A percentile compares a stretch with the other conserved stretches of the same genome.
phyloP scores from a whole-genome alignment of 768 basidiomycete species.

The Boletus sensibilis region DNA sequence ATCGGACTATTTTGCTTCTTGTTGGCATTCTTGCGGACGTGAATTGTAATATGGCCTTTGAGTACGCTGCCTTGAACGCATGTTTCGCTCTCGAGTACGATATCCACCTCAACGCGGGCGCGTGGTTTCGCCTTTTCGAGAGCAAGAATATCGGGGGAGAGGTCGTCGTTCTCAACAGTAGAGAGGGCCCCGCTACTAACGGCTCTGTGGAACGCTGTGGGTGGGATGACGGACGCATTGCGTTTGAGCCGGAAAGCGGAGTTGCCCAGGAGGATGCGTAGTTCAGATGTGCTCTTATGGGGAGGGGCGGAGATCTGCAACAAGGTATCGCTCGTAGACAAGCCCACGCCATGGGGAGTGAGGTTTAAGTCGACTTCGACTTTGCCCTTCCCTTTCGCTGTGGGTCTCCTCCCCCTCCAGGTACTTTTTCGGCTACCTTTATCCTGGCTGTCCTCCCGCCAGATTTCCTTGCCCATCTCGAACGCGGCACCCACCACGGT shows the following conservation, averaged over 20 bases:
- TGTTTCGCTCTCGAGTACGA: conserved; percentile 69
- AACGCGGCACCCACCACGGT: conserved; percentile 7
- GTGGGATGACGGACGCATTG: conserved; percentile 46
- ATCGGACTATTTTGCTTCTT: conserved; percentile 53
- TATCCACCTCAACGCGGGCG: conserved; percentile 79
- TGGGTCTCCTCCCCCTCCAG: conserved; percentile 15
- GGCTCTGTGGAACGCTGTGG: conserved; percentile 11
- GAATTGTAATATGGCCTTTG: conserved; percentile 66
- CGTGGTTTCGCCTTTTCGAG: conserved; percentile 73
- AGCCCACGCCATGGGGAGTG: conserved; percentile 24
- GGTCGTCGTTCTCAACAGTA: conserved; percentile 5
- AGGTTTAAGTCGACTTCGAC: conserved; percentile 3
- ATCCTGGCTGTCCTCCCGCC: conserved; percentile 16
- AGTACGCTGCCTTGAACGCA: conserved; percentile 79
- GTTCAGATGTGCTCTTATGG: conserved; percentile 51
- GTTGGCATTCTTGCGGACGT: conserved; percentile 53
- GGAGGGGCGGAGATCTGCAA: conserved; percentile 51
- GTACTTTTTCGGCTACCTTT: conserved; percentile 9
- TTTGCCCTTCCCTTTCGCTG: conserved; percentile 5
- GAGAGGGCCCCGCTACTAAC: conserved; percentile 4
- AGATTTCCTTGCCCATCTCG: conserved; percentile 22
- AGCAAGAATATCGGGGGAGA: conserved; percentile 34
- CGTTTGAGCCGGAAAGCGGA: conserved; percentile 53
- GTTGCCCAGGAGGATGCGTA: conserved; percentile 64
- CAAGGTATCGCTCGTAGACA: conserved; percentile 51